These are phyloP conservation scores for Bruguiera gymnorhiza DNA, from an alignment of 345 rosid species.

Conservation along the genomic window DNA sequence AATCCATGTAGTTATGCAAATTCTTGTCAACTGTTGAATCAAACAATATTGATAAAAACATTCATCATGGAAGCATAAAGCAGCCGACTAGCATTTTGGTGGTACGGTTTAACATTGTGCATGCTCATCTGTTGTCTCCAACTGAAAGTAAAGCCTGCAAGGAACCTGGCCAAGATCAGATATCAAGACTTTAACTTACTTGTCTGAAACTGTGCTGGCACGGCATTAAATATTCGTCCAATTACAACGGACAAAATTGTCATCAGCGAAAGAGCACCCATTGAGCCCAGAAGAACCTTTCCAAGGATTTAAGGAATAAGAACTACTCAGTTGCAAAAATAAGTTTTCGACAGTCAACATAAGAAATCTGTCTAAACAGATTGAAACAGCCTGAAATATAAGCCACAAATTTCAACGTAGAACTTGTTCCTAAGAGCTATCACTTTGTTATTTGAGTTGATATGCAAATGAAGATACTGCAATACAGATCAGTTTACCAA, in stretches of 20 bases:
- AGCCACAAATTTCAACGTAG: background rate
- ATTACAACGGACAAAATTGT: slow-evolving; percentile 85
- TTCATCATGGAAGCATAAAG: background rate
- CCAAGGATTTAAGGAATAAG: slow-evolving; percentile 27
- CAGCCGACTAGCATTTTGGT: background rate
- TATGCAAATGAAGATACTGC: background rate
- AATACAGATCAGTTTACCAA: no score
- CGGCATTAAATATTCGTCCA: slow-evolving; percentile 85
- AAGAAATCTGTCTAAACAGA: no score
- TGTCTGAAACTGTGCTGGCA: slow-evolving; percentile 96
- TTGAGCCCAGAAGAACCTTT: slow-evolving; percentile 96
- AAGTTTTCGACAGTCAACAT: background rate
- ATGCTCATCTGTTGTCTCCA: background rate
- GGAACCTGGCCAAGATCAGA: slow-evolving; percentile 1
- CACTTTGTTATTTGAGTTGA: background rate
- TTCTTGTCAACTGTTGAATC: no score
- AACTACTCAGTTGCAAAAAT: slow-evolving; percentile 1
- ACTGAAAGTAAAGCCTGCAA: slow-evolving; percentile 4
- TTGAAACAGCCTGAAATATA: no score
- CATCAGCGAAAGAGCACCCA: slow-evolving; percentile 97
- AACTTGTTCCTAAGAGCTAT: background rate
- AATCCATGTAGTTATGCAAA: no score
- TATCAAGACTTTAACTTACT: slow-evolving; percentile 47
- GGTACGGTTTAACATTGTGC: background rate
- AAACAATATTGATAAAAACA: background rate